Conservation (phyloP, 495 filamentous ascomycete species). For the Aspergillus incahuasiensis region DNA sequence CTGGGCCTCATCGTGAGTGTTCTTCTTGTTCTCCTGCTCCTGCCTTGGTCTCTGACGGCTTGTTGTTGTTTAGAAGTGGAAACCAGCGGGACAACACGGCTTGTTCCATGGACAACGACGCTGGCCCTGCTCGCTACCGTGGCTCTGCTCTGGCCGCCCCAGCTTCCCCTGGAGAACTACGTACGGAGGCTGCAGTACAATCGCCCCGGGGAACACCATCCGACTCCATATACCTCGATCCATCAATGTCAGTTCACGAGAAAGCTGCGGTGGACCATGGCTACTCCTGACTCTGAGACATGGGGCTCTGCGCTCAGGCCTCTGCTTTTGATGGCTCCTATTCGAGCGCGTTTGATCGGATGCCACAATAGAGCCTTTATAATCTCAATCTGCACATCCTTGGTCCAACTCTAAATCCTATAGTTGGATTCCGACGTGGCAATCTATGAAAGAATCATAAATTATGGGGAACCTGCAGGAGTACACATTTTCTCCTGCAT, state of each 20-base stretch:
- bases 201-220: background rate
- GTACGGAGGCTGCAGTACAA: background rate
- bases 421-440: background rate
- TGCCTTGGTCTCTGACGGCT: background rate
- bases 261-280: background rate
- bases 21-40: background rate
- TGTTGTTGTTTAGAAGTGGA: background rate
- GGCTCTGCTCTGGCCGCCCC: background rate
- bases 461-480: conserved; percentile 2
- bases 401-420: conserved; percentile 6
- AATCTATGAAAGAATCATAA: background rate
- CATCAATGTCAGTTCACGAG: background rate
- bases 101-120: conserved; percentile 1
- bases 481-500: background rate
- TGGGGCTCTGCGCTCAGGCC: background rate
- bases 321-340: background rate
- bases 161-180: background rate
- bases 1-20: background rate
- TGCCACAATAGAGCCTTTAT: too few species aligned
- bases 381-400: background rate
- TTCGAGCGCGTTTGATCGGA: too few species aligned
- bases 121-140: conserved; percentile 1
- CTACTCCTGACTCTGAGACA: background rate
- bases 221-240: background rate
- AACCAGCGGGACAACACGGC: background rate